Evolutionary conservation across 1,139 yeast species (phyloP).

Genomic region (Debaryomyces sp.): DNA sequence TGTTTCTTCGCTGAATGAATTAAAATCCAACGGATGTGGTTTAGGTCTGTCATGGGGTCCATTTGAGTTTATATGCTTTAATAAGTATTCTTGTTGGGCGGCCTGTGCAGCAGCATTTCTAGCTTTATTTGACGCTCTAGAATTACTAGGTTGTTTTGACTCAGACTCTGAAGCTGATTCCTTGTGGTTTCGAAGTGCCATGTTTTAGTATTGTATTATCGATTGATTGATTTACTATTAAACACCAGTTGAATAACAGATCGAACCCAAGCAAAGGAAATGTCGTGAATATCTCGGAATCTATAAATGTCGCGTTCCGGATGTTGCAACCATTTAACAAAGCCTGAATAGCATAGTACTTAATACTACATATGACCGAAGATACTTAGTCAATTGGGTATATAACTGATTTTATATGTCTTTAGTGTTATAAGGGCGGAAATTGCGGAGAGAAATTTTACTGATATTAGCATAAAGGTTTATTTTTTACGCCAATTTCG

Average conservation of each 20-base stretch:
- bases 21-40: slow-evolving; percentile 63
- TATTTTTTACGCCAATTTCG: not conserved
- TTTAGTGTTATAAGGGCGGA: not conserved
- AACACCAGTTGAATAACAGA: not conserved
- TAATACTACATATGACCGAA: not conserved
- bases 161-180: slow-evolving; percentile 52
- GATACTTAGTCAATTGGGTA: too few species aligned
- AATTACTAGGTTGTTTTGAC: slow-evolving; percentile 27
- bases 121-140: slow-evolving; percentile 53
- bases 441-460: not conserved
- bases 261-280: not conserved
- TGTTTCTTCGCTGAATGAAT: slow-evolving; percentile 51
- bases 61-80: slow-evolving; percentile 63
- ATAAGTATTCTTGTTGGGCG: slow-evolving; percentile 60
- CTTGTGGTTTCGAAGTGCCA: slow-evolving; percentile 20
- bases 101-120: slow-evolving; percentile 58
- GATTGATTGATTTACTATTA: not conserved
- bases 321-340: not conserved
- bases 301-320: not conserved
- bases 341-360: not conserved
- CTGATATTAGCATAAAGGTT: not conserved
- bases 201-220: not conserved
- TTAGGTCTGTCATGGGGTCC: slow-evolving; percentile 59
- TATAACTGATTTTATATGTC: not conserved
- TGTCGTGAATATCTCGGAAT: not conserved